Evolutionary conservation across 2,329 filamentous ascomycete species (phyloP).

Genomic region (Diaporthe destruens): DNA sequence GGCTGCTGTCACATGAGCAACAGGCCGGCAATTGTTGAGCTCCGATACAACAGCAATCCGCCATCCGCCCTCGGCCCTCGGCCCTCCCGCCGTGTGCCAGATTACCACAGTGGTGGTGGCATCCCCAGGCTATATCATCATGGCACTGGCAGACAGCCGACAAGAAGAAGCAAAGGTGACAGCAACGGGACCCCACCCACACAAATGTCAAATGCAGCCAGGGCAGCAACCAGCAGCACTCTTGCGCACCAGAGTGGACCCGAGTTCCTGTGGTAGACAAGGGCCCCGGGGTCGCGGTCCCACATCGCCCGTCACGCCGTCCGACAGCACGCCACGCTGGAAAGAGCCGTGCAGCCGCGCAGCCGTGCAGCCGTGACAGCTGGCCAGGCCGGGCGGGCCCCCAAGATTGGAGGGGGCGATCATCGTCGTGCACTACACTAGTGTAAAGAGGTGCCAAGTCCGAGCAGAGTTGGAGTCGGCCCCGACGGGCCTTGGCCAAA

Average conservation of each 20-base stretch:
- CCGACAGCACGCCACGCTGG: conserved; percentile 22
- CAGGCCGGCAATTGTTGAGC: background rate
- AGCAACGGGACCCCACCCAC: background rate
- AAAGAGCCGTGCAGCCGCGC: background rate
- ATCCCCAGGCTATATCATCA: conserved; percentile 7
- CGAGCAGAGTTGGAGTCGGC: background rate
- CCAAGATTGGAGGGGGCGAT: conserved; percentile 23
- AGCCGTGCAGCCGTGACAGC: conserved; percentile 1
- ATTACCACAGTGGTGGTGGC: background rate
- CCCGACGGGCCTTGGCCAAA: background rate
- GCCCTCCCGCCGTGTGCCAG: background rate
- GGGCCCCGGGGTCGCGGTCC: conserved; percentile 8
- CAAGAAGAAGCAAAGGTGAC: conserved; percentile 21
- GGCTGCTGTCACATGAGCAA: conserved; percentile 17
- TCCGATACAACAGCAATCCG: background rate
- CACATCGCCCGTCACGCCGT: background rate
- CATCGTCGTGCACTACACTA: background rate
- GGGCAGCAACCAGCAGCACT: background rate
- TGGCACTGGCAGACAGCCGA: conserved; percentile 25
- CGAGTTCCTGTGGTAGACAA: too few species aligned
- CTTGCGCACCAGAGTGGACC: conserved; percentile 11
- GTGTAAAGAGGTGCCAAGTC: conserved; percentile 23
- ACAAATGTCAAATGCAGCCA: background rate
- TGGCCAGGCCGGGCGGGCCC: too few species aligned
- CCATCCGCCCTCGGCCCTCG: background rate